These are phyloP conservation scores for Detonula confervacea DNA, from an alignment of 352 stramenopile species.

Conservation along the genomic window DNA sequence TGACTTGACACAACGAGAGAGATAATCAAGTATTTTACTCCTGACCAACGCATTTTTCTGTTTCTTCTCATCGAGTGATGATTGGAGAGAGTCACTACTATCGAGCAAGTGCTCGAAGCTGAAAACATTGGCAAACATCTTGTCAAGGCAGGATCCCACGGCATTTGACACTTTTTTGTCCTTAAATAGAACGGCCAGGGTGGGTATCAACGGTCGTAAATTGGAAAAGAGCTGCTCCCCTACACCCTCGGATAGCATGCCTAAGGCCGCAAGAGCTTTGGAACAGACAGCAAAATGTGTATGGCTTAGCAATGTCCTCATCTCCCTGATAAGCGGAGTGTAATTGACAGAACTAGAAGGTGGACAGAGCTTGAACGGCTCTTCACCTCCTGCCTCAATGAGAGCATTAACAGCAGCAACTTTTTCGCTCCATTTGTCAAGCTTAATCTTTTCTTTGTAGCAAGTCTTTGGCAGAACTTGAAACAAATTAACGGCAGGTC, in stretches of 20 bases:
- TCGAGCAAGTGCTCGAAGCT: conserved; percentile 83
- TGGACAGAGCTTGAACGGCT: conserved; percentile 80
- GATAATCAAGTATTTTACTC: conserved; percentile 68
- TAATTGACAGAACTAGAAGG: conserved; percentile 77
- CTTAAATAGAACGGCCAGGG: conserved; percentile 76
- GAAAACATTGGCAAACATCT: conserved; percentile 83
- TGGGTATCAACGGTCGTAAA: conserved; percentile 71
- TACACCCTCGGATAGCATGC: conserved; percentile 81
- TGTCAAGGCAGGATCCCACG: conserved; percentile 69
- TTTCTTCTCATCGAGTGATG: conserved; percentile 74
- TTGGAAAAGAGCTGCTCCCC: conserved; percentile 77
- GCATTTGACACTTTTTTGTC: conserved; percentile 85
- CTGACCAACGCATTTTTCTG: conserved; percentile 84
- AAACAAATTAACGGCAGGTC: conserved; percentile 80
- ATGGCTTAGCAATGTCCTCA: conserved; percentile 79
- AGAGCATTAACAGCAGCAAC: conserved; percentile 78
- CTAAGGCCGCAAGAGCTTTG: conserved; percentile 76
- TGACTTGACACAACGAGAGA: conserved; percentile 71
- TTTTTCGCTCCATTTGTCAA: conserved; percentile 85
- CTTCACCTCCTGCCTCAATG: conserved; percentile 76
- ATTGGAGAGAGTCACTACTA: conserved; percentile 66
- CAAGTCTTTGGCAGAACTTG: conserved; percentile 67
- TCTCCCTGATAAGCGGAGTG: conserved; percentile 71
- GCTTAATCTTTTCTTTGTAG: conserved; percentile 75
- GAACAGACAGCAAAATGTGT: conserved; percentile 84